Evolutionary conservation across 2,329 filamentous ascomycete genomes (phyloP), one percentile per base, ranked within the genome.

Genomic region (Penicillium sp.): DNA sequence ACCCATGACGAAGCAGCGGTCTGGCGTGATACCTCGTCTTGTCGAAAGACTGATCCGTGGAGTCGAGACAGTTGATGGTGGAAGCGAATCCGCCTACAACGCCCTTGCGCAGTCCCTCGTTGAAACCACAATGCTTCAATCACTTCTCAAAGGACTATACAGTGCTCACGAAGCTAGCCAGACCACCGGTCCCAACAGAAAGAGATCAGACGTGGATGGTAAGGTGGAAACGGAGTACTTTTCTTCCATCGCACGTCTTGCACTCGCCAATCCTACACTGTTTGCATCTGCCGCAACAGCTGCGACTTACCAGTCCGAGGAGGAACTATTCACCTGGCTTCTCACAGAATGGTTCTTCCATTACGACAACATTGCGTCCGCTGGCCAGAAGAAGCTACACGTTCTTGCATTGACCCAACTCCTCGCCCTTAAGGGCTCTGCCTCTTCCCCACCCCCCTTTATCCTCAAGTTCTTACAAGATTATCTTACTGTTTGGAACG

Each of bases 151-250:
- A 59, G 84, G 83, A 8, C 79, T 93, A 1, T 86, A 85, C 66
- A 83, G 87, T 48, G 83, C 87, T 2, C 87, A 79, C 81, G 83
- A 89, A 66, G 87, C 90, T 2, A 87, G 90, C 64, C 87, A 95
- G 70, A 91, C 89, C 0, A 90, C 89, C 0, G 93, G 94, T 0
- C 92, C 93, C 0, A 89, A 90, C 66, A 83, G 83, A 23, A 89
- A 83, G 61, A 80, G 84, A 18, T 83, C 87, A 36, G 83, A 85
- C 26, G 83, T 97, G 29, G 88, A 88, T 63, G 85, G 87, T 11
- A 82, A 92, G 10, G 87, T 90, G 1, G 87, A 96, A 67, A 89
- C 89, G 0, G 90, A 96, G 68, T 96, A 96, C 71, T 89, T 96
- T 67, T 84, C 86, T 4, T 86, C 97, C 2, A 80, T 99, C 2